A percentile compares a stretch with the other conserved stretches of the same genome.
Evolutionary conservation across 768 basidiomycete species (phyloP).

Genomic region (Boletellus emodensis): DNA sequence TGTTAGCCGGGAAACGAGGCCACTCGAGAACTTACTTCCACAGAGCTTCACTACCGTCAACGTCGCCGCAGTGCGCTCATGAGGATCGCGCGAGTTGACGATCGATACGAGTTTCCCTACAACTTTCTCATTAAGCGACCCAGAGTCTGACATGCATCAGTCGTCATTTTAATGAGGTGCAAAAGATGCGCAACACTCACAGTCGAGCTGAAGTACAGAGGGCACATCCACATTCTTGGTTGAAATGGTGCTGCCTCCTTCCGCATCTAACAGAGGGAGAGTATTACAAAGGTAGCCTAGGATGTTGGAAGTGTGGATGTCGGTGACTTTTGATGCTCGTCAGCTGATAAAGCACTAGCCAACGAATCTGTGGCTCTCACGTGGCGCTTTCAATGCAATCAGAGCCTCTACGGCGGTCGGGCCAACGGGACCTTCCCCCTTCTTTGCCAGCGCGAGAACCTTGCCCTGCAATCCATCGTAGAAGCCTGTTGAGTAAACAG

Average conservation of each 20-base stretch:
- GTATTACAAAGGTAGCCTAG: conserved; percentile 2
- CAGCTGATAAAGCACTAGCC: neutral
- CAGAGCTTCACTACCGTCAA: conserved; percentile 11
- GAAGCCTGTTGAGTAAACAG: neutral
- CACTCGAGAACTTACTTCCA: neutral
- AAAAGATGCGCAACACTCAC: neutral
- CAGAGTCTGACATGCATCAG: neutral
- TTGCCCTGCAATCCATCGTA: neutral
- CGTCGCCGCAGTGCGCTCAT: conserved; percentile 2
- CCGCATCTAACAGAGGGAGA: conserved; percentile 7
- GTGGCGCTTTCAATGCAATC: neutral
- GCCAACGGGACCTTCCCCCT: neutral
- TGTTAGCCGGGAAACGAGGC: neutral
- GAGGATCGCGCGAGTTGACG: neutral
- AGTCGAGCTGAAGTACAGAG: neutral
- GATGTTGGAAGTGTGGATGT: neutral
- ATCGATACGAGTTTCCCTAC: neutral
- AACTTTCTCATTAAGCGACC: neutral
- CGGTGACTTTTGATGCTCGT: neutral
- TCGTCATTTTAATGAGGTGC: neutral
- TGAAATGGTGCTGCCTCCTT: neutral
- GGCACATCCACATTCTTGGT: neutral
- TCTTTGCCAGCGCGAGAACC: neutral
- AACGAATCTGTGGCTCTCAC: conserved; percentile 1
- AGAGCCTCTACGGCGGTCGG: conserved; percentile 4